A percentile compares a stretch with the other conserved stretches of the same genome.
phyloP scores from a whole-genome alignment of 2,329 filamentous ascomycete genomes.

The Scedosporium dehoogii region DNA sequence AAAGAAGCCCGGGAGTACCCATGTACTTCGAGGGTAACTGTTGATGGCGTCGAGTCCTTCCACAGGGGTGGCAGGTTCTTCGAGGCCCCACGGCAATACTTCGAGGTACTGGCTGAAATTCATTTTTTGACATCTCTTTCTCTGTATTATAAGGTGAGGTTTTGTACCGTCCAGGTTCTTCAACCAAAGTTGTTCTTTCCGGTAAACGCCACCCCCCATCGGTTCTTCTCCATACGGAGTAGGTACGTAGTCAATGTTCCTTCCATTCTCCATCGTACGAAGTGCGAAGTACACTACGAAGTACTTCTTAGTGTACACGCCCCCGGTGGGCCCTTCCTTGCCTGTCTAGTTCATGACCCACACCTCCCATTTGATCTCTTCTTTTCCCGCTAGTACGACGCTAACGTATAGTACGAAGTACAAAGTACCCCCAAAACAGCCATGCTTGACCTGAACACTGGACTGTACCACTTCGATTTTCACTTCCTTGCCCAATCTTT shows the following conservation, averaged over 20 bases:
- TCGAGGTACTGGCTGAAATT: neutral
- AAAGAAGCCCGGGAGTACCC: too few relatives aligned
- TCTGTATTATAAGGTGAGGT: too few relatives aligned
- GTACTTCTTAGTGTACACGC: too few relatives aligned
- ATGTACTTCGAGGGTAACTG: too few relatives aligned
- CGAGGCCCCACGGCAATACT: neutral
- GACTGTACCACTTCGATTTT: neutral
- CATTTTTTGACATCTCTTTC: too few relatives aligned
- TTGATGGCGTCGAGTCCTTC: too few relatives aligned
- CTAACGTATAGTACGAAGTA: neutral
- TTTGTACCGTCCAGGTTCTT: neutral
- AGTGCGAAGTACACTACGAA: too few relatives aligned
- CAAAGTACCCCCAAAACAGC: neutral
- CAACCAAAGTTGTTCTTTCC: neutral
- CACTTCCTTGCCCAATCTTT: conserved; percentile 5
- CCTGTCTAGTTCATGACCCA: too few relatives aligned
- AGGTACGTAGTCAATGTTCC: neutral
- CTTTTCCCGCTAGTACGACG: neutral
- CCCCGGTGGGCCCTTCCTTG: too few relatives aligned
- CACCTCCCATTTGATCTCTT: too few relatives aligned
- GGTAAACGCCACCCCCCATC: neutral
- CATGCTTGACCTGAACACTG: neutral
- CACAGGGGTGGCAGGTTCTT: too few relatives aligned
- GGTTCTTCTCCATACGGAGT: neutral
- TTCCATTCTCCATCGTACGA: neutral